phyloP scores from a whole-genome alignment of 2,329 filamentous ascomycete species.

The Triangularia verruculosa region DNA sequence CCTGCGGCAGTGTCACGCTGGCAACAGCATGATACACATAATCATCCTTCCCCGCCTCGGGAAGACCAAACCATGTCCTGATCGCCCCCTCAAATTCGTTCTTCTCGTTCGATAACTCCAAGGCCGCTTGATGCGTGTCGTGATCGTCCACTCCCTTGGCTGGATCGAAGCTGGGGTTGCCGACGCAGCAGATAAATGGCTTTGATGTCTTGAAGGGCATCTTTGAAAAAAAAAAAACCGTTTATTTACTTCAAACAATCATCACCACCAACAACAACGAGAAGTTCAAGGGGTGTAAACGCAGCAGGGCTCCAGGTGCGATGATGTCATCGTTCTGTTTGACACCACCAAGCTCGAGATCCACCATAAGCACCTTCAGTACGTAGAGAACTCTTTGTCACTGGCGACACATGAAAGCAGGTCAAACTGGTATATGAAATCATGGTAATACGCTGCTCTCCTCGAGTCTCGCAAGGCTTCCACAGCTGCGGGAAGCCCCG shows the following conservation, averaged over 20 bases:
- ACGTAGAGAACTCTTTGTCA: too few relatives aligned
- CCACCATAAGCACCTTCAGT: background rate
- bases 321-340: background rate
- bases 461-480: too few relatives aligned
- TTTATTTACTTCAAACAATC: background rate
- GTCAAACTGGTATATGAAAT: too few relatives aligned
- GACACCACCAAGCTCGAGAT: background rate
- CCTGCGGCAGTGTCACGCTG: constrained; percentile 48
- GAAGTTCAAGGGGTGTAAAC: background rate
- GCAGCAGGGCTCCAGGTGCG: background rate
- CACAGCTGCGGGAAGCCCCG: too few relatives aligned
- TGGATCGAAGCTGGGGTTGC: constrained; percentile 44
- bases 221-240: background rate
- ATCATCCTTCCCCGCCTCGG: constrained; percentile 38
- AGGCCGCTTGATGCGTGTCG: constrained; percentile 37
- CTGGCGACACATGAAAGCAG: too few relatives aligned
- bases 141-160: constrained; percentile 39
- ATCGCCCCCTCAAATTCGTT: constrained; percentile 45
- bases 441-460: too few relatives aligned
- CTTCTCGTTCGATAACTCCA: constrained; percentile 37
- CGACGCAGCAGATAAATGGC: constrained; percentile 37
- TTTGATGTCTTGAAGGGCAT: background rate
- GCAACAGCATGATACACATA: constrained; percentile 53
- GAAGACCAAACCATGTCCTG: constrained; percentile 43
- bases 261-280: background rate